These are phyloP conservation scores for Pisolithus microcarpus DNA, from an alignment of 768 basidiomycete species.

Conservation along the genomic window DNA sequence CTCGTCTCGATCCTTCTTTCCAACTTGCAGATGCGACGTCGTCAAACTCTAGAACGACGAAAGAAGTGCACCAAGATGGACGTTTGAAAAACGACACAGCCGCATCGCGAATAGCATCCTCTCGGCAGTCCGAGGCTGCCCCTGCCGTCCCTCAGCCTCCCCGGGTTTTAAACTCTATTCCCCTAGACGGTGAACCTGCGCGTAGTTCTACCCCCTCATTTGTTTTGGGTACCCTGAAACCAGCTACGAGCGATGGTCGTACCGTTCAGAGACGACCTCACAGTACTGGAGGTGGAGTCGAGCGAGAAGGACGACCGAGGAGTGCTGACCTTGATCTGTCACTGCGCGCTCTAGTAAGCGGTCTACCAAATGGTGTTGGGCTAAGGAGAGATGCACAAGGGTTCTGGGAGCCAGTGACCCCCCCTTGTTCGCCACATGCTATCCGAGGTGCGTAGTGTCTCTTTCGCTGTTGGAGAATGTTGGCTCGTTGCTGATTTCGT, in stretches of 20 bases:
- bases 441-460: not conserved
- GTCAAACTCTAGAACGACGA: no score
- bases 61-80: not conserved
- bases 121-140: not conserved
- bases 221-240: not conserved
- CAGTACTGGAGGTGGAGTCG: not conserved
- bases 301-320: not conserved
- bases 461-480: not conserved
- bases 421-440: slow-evolving; percentile 13
- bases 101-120: no score
- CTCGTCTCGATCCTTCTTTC: not conserved
- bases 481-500: not conserved
- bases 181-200: not conserved
- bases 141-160: not conserved
- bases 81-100: not conserved
- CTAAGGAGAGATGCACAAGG: slow-evolving; percentile 21
- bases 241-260: not conserved
- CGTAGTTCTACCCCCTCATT: not conserved
- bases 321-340: not conserved
- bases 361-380: slow-evolving; percentile 5
- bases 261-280: not conserved
- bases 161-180: not conserved
- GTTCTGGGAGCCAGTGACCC: slow-evolving; percentile 19
- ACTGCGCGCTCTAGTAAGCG: not conserved
- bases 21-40: not conserved